These are phyloP conservation scores for Phialemoniopsis sp. DNA, from an alignment of 2,329 filamentous ascomycete genomes.

Conservation along the genomic window DNA sequence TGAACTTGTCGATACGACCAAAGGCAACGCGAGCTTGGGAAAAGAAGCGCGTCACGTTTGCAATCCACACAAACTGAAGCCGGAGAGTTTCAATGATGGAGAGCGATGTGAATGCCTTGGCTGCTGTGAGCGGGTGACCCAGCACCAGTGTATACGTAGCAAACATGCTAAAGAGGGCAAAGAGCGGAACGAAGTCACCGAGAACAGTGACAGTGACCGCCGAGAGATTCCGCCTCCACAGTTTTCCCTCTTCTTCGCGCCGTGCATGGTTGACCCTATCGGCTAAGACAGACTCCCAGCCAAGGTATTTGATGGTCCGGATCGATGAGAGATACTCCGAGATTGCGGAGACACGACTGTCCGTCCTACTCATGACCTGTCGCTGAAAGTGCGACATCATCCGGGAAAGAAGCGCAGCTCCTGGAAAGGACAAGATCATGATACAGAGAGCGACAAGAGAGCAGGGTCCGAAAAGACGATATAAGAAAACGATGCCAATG, in stretches of 20 bases:
- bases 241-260: conserved; percentile 44
- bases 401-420: conserved; percentile 44
- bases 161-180: conserved; percentile 51
- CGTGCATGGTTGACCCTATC: conserved; percentile 46
- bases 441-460: conserved; percentile 47
- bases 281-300: conserved; percentile 51
- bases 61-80: conserved; percentile 46
- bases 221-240: conserved; percentile 49
- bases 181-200: conserved; percentile 46
- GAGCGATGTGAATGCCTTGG: conserved; percentile 54
- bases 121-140: conserved; percentile 44
- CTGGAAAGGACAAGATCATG: conserved; percentile 41
- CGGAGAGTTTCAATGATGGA: conserved; percentile 49
- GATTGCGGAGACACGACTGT: conserved; percentile 51
- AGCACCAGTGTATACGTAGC: conserved; percentile 43
- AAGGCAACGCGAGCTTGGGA: conserved; percentile 43
- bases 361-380: conserved; percentile 50
- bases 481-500: conserved; percentile 46
- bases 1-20: conserved; percentile 49
- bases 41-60: conserved; percentile 34
- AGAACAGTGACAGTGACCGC: conserved; percentile 42
- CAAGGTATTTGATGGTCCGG: conserved; percentile 56
- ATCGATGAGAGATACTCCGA: conserved; percentile 56
- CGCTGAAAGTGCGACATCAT: conserved; percentile 46
- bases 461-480: conserved; percentile 51